phyloP scores from a whole-genome alignment of 345 rosid species.

The Adansonia digitata region DNA sequence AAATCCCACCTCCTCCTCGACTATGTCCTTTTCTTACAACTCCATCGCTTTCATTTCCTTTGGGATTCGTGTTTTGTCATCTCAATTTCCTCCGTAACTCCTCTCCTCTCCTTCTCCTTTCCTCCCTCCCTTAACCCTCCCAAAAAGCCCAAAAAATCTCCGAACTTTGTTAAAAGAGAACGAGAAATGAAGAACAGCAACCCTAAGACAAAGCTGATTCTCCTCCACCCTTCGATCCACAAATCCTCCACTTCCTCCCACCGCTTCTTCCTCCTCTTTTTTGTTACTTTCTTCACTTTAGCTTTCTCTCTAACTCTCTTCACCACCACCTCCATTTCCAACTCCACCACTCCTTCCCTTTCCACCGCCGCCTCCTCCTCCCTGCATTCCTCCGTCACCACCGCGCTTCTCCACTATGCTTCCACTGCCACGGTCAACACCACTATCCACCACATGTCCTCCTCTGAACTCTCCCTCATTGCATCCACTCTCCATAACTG shows the following conservation, averaged over 20 bases:
- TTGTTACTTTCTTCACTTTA: constrained; percentile 58
- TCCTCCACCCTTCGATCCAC: constrained; percentile 66
- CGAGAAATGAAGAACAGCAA: constrained; percentile 44
- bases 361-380: constrained; percentile 29
- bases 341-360: constrained; percentile 20
- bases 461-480: constrained; percentile 56
- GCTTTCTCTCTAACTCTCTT: constrained; percentile 65
- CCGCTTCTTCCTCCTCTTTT: constrained; percentile 50
- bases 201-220: constrained; percentile 61
- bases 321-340: constrained; percentile 30
- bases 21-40: not conserved
- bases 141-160: not conserved
- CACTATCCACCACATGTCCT: constrained; percentile 55
- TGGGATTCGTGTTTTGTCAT: not conserved
- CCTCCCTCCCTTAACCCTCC: not conserved
- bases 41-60: not conserved
- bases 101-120: not conserved
- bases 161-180: not conserved
- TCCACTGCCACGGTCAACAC: constrained; percentile 41
- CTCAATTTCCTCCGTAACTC: constrained; percentile 1
- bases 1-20: not conserved
- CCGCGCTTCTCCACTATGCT: constrained; percentile 75
- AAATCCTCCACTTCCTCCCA: constrained; percentile 34
- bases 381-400: constrained; percentile 39
- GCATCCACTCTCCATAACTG: constrained; percentile 42